Base-by-base conservation (phyloP, 2,329 filamentous ascomycete genomes). In the Xylaria sp. region DNA sequence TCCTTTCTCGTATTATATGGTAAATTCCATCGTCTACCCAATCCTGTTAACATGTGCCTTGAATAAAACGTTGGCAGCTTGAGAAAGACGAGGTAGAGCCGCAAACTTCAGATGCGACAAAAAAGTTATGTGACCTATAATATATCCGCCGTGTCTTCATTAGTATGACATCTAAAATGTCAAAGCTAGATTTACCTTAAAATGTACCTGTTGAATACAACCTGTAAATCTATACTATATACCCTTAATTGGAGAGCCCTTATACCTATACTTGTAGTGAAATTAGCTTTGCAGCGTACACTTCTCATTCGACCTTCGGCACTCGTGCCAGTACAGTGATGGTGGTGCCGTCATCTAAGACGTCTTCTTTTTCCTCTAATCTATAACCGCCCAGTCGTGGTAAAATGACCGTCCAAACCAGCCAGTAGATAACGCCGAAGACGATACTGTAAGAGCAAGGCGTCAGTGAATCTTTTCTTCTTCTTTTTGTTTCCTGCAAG, bases 381-480 rank as follows among this genome's bases (percentile, higher is more conserved):
- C 75, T 83, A 73, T 91, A 92, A 0, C 85, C 84, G 57, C 85
- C 81, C 78, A 84, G 85, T 47, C 77, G 80, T 1, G 91, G 91
- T 27, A 92, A 74, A 0, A 87, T 69, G 2, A 87, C 81, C 0
- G 89, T 89, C 86, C 88, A 91, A 1, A 91, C 67, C 69, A 87
- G 89, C 91, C 91, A 93, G 74, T 93, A 93, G 0, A 87, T 1
- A 0, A 90, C 73, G 0, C 86, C 89, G 54, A 87, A 85, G 0
- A 84, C 38, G 38, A 92, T 79, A 61, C 87, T 91, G 59, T n/a
- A 47, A 58, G 17, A 27, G 11, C 3, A 17, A 33, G 9, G 39
- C 22, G 55, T 67, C 25, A 65, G 44, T 53, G 25, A n/a, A 15
- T 42, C 7, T 50, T 15, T 39, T 29, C 10, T 31, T n/a, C 6